phyloP scores from a whole-genome alignment of 345 rosid species.

The Eucalyptus sideroxylon region DNA sequence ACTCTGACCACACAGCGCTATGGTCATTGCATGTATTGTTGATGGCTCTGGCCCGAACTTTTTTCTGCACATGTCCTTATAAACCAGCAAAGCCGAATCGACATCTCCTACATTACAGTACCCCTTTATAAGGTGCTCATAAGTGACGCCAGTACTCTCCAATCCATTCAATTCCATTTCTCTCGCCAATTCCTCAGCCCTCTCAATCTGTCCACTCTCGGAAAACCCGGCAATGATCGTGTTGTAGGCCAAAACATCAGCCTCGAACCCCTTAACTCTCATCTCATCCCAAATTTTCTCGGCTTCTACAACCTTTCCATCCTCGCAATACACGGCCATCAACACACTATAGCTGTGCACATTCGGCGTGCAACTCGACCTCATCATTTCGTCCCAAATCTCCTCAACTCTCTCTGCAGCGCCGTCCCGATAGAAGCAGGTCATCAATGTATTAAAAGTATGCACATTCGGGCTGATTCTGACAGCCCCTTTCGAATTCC shows the following conservation, averaged over 20 bases:
- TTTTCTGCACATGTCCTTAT: slow-evolving; percentile 49
- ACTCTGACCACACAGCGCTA: slow-evolving; percentile 23
- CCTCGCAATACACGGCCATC: slow-evolving; percentile 40
- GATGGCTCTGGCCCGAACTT: slow-evolving; percentile 26
- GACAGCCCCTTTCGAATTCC: slow-evolving; percentile 3
- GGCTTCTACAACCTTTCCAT: slow-evolving; percentile 49
- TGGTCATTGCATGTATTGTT: slow-evolving; percentile 33
- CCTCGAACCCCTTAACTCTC: slow-evolving; percentile 30
- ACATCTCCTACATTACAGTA: slow-evolving; percentile 47
- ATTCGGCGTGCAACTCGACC: slow-evolving; percentile 25
- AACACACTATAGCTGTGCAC: slow-evolving; percentile 40
- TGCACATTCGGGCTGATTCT: slow-evolving; percentile 40
- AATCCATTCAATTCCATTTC: slow-evolving; percentile 52
- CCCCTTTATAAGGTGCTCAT: slow-evolving; percentile 53
- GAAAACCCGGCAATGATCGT: slow-evolving; percentile 66
- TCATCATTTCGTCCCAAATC: slow-evolving; percentile 56
- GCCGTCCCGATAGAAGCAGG: slow-evolving; percentile 46
- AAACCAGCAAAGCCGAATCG: slow-evolving; percentile 39
- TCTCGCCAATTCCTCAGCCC: slow-evolving; percentile 39
- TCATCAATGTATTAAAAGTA: slow-evolving; percentile 59
- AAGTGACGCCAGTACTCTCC: slow-evolving; percentile 30
- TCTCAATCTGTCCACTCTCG: slow-evolving; percentile 24
- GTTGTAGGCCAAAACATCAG: slow-evolving; percentile 50
- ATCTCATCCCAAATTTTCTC: slow-evolving; percentile 60
- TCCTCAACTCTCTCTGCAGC: slow-evolving; percentile 45